Percentiles rank a stretch among this genome's conserved stretches.
phyloP scores from a whole-genome alignment of 23 red algal species.

The Gracilaria caudata region DNA sequence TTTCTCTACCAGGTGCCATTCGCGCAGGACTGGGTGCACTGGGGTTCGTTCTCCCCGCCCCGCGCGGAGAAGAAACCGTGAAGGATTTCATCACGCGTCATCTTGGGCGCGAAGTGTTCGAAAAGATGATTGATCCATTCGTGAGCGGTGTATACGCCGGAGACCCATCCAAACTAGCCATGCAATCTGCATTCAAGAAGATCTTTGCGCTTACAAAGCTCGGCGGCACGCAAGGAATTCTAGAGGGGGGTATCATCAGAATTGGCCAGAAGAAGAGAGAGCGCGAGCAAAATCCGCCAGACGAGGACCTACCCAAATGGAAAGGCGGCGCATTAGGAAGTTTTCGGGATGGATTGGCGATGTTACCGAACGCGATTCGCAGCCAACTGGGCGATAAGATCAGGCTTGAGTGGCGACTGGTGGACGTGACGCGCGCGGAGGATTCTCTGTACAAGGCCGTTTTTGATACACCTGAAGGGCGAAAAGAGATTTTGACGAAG shows the following conservation, averaged over 20 bases:
- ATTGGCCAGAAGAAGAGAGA: slow-evolving; percentile 67
- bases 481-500: slow-evolving; percentile 53
- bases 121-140: slow-evolving; percentile 95
- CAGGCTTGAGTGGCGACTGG: slow-evolving; percentile 49
- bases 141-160: slow-evolving; percentile 96
- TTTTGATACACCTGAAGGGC: slow-evolving; percentile 59
- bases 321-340: slow-evolving; percentile 87
- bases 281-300: slow-evolving; percentile 48
- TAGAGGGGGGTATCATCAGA: slow-evolving; percentile 93
- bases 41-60: slow-evolving; percentile 74
- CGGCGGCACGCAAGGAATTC: slow-evolving; percentile 85
- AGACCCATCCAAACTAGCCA: slow-evolving; percentile 78
- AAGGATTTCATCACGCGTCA: slow-evolving; percentile 96
- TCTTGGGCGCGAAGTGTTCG: slow-evolving; percentile 87
- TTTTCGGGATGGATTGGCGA: slow-evolving; percentile 79
- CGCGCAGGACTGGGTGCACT: slow-evolving; percentile 89
- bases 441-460: slow-evolving; percentile 40
- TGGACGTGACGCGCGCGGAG: slow-evolving; percentile 8
- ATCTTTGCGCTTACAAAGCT: slow-evolving; percentile 81
- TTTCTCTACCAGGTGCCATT: no score
- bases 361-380: slow-evolving; percentile 72
- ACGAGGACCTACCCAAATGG: slow-evolving; percentile 72
- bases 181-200: slow-evolving; percentile 88
- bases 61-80: slow-evolving; percentile 75
- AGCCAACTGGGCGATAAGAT: slow-evolving; percentile 66